Percentiles rank a stretch among this genome's conserved stretches.
These are phyloP conservation scores for Carex littledalei DNA, from an alignment of 176 grass and related monocot genomes.

Conservation along the genomic window DNA sequence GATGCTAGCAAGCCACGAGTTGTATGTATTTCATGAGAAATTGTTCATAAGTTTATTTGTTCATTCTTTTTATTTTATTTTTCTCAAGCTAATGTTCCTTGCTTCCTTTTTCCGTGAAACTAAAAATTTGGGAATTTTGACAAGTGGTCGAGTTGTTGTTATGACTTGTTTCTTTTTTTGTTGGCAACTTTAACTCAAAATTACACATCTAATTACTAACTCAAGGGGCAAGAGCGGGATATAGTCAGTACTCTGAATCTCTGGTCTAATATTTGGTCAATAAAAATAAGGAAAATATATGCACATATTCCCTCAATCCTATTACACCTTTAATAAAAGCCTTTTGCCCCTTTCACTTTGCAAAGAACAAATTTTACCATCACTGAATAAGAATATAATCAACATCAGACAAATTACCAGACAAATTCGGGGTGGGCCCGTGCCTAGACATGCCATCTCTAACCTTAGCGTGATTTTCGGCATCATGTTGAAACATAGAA, in stretches of 20 bases:
- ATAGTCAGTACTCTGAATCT: background rate
- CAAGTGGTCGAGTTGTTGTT: background rate
- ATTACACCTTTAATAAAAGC: background rate
- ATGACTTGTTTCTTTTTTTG: background rate
- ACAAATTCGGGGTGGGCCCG: constrained; percentile 10
- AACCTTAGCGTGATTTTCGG: constrained; percentile 82
- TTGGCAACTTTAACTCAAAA: background rate
- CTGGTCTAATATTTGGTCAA: background rate
- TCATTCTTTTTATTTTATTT: background rate
- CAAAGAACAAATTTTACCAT: background rate
- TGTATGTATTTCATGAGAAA: background rate
- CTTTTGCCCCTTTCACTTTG: background rate
- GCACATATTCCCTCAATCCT: background rate
- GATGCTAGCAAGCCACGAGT: background rate
- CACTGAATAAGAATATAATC: constrained; percentile 57
- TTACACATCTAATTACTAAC: background rate
- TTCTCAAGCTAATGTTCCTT: background rate
- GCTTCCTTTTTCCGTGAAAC: background rate
- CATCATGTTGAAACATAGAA: constrained; percentile 86
- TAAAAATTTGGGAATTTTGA: background rate
- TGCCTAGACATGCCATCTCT: constrained; percentile 56
- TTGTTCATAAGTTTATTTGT: constrained; percentile 5
- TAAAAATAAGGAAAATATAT: background rate
- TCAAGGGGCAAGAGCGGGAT: background rate
- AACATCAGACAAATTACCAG: constrained; percentile 26